Base-by-base conservation (phyloP, 148 eudicot species). In the Chenopodium berlandieri region DNA sequence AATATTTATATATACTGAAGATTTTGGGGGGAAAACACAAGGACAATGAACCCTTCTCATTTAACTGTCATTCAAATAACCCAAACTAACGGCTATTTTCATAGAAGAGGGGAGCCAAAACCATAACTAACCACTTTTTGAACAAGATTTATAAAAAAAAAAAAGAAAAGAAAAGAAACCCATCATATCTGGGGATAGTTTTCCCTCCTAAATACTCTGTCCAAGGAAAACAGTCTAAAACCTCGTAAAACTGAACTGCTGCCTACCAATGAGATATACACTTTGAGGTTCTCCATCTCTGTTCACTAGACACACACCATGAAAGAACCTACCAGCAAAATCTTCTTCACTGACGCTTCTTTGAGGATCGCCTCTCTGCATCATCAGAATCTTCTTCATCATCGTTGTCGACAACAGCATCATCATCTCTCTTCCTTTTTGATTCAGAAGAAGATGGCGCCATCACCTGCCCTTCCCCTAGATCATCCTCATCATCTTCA, bases 401-500 rank as follows among this genome's bases (percentile, higher is more conserved):
- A 0, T 79, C 86, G 10, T 85, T 88, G 2, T 54, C 86, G 4
- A 80, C 90, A 0, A 27, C 77, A 13, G 68, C 83, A 1, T 54
- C 85, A 17, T 84, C 87, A 37, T 86, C 92, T 83, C 91, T 85
- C 78, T 87, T 89, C 78, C 92, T 86, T 80, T 88, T 89, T 1
- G 77, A 58, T 52, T 87, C 82, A 2, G 85, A 88, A 31, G 93
- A 78, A 1, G 88, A 82, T 9, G 89, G 84, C 2, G 89, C 84
- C 79, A 80, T 75, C 66, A 87, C 90, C 81, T 88, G 89, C 73
- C 89, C 89, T 81, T 87, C 88, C 52, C 89, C 92, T 0, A 85
- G 85, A 83, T 88, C 86, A 14, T 87, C 90, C 0, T 88, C 89
- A 0, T 90, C 91, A 1, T 89, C 95, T 34, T 89, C 94, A 32